Evolutionary conservation across 768 basidiomycete species (phyloP).

Genomic region (Rhodosporidiobolus sp.): DNA sequence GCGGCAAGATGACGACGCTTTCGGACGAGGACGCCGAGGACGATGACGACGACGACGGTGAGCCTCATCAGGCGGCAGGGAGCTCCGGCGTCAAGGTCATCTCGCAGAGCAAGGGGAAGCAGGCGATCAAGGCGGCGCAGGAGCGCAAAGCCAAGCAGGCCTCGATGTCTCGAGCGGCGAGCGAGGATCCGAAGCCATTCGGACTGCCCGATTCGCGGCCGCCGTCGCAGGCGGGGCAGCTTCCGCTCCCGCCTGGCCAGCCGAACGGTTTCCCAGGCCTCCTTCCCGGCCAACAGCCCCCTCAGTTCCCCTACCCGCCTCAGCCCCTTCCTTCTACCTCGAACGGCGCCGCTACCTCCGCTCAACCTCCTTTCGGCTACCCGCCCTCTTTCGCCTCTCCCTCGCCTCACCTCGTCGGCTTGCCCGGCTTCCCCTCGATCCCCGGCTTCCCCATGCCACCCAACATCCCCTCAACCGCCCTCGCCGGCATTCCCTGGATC

Average conservation of each 20-base stretch:
- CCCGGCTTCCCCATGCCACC: background rate
- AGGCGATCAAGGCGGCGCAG: conserved; percentile 16
- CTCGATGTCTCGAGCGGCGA: background rate
- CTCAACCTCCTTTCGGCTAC: too few species aligned
- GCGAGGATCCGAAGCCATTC: background rate
- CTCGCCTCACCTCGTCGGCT: background rate
- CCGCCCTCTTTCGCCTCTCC: too few species aligned
- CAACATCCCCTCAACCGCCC: background rate
- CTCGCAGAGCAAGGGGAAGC: conserved; percentile 19
- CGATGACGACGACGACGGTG: conserved; percentile 6
- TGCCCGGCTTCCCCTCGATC: background rate
- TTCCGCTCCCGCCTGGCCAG: background rate
- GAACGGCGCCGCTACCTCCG: background rate
- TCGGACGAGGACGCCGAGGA: conserved; percentile 26
- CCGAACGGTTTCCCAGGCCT: background rate
- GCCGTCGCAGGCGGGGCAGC: background rate
- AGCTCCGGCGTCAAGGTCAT: conserved; percentile 15
- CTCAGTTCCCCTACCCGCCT: background rate
- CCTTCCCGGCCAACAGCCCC: background rate
- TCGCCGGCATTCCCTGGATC: background rate
- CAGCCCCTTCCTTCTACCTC: background rate
- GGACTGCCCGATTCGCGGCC: background rate
- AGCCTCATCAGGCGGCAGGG: background rate
- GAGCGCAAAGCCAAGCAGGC: conserved; percentile 10
- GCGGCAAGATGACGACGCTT: conserved; percentile 31